These are phyloP conservation scores for Gonapodya sp. DNA, from an alignment of 192 early-diverging fungal species.

Conservation along the genomic window DNA sequence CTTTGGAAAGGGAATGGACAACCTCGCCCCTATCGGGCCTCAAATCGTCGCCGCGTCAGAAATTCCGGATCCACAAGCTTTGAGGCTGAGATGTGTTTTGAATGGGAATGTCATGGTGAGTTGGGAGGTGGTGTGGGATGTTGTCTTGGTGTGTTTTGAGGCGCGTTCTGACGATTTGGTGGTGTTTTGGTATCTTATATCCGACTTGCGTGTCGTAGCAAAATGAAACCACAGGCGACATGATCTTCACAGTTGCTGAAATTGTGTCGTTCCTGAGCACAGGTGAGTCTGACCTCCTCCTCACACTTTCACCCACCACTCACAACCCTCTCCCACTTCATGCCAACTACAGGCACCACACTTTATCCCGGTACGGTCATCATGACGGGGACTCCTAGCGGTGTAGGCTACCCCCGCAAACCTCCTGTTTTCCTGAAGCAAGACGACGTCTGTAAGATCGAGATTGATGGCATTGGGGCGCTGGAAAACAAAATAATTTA, in stretches of 20 bases:
- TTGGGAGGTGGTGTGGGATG: neutral
- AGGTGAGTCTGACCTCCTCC: constrained; percentile 42
- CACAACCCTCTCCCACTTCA: no score
- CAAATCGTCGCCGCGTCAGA: constrained; percentile 36
- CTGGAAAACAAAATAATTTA: neutral
- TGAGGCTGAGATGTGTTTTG: constrained; percentile 31
- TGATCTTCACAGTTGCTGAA: constrained; percentile 41
- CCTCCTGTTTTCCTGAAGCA: neutral
- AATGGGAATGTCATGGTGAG: neutral
- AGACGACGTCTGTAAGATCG: neutral
- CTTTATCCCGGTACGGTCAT: constrained; percentile 44
- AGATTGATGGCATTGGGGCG: neutral
- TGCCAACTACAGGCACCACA: constrained; percentile 46
- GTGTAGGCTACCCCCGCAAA: neutral
- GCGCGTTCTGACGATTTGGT: no score
- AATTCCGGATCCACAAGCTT: constrained; percentile 36
- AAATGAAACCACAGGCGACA: constrained; percentile 37
- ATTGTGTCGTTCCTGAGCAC: constrained; percentile 38
- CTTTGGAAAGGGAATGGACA: constrained; percentile 54
- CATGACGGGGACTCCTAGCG: constrained; percentile 21
- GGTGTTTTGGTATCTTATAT: no score
- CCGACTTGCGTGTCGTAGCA: constrained; percentile 37
- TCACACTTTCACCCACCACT: no score
- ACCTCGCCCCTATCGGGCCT: constrained; percentile 47
- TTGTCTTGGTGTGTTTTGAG: neutral